A percentile compares a stretch with the other conserved stretches of the same genome.
phyloP scores from a whole-genome alignment of 2,329 filamentous ascomycete species.

The Curvularia sp. region DNA sequence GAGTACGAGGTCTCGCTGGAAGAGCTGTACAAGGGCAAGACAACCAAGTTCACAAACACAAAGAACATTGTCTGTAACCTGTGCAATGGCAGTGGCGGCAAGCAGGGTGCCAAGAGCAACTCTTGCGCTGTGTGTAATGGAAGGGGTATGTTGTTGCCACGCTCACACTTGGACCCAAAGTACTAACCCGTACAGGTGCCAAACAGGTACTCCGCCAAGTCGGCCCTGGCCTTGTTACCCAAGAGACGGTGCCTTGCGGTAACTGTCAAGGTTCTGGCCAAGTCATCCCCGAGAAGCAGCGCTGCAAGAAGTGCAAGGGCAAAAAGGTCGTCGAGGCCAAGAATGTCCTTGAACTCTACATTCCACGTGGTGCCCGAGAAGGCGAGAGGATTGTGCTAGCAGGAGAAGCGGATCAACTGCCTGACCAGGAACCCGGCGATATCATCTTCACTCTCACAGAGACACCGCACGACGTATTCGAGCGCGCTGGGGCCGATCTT shows the following conservation, averaged over 20 bases:
- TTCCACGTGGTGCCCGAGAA: conserved; percentile 79
- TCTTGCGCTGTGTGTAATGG: conserved; percentile 87
- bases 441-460: conserved; percentile 90
- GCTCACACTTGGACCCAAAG: neutral
- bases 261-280: conserved; percentile 85
- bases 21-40: conserved; percentile 98
- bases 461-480: conserved; percentile 80
- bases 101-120: conserved; percentile 86
- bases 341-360: conserved; percentile 96
- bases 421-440: conserved; percentile 87
- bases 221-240: conserved; percentile 83
- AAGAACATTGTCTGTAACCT: conserved; percentile 89
- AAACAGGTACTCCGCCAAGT: conserved; percentile 81
- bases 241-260: conserved; percentile 79
- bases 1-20: conserved; percentile 90
- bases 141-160: conserved; percentile 59
- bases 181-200: conserved; percentile 59
- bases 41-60: conserved; percentile 92
- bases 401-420: conserved; percentile 92
- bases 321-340: conserved; percentile 84
- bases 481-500: conserved; percentile 82
- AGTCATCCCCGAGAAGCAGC: conserved; percentile 93
- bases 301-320: conserved; percentile 99
- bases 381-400: conserved; percentile 90
- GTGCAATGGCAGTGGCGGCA: conserved; percentile 90